phyloP scores from a whole-genome alignment of 805 yeast genomes.

The Lipomyces starkeyi region DNA sequence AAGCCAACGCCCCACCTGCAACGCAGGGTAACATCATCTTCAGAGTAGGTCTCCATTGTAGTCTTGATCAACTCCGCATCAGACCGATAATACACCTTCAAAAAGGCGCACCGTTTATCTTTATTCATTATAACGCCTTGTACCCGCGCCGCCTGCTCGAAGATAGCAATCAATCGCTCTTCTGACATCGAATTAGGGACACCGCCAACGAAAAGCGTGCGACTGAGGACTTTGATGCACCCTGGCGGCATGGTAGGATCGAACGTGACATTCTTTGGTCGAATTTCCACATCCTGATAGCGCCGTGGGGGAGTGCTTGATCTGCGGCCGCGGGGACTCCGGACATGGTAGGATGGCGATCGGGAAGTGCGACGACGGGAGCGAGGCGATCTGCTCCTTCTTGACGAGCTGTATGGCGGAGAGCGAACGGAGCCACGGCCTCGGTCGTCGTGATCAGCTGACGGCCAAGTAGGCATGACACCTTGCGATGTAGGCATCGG shows the following conservation, averaged over 20 bases:
- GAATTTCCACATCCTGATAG: slow-evolving; percentile 35
- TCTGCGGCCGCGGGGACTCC: slow-evolving; percentile 35
- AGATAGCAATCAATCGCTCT: slow-evolving; percentile 65
- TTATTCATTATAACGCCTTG: slow-evolving; percentile 87
- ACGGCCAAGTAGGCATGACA: slow-evolving; percentile 14
- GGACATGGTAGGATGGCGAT: slow-evolving; percentile 38
- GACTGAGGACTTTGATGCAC: slow-evolving; percentile 77
- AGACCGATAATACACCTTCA: slow-evolving; percentile 86
- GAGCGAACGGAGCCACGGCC: slow-evolving; percentile 16
- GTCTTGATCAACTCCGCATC: slow-evolving; percentile 87
- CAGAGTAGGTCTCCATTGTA: slow-evolving; percentile 63
- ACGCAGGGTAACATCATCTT: slow-evolving; percentile 68
- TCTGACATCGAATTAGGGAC: slow-evolving; percentile 83
- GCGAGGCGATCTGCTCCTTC: slow-evolving; percentile 41
- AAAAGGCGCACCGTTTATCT: slow-evolving; percentile 94
- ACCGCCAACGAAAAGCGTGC: slow-evolving; percentile 95
- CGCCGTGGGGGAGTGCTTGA: slow-evolving; percentile 13
- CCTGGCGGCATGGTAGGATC: slow-evolving; percentile 79
- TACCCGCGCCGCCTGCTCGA: slow-evolving; percentile 87
- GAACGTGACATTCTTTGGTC: slow-evolving; percentile 67
- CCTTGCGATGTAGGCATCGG: slow-evolving; percentile 21
- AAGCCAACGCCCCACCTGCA: slow-evolving; percentile 99
- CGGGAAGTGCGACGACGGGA: slow-evolving; percentile 34
- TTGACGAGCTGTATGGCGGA: slow-evolving; percentile 23
- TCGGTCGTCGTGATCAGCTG: slow-evolving; percentile 24